These are phyloP conservation scores for Arabidopsis hybrid DNA, from an alignment of 441 rosid species.

Conservation along the genomic window DNA sequence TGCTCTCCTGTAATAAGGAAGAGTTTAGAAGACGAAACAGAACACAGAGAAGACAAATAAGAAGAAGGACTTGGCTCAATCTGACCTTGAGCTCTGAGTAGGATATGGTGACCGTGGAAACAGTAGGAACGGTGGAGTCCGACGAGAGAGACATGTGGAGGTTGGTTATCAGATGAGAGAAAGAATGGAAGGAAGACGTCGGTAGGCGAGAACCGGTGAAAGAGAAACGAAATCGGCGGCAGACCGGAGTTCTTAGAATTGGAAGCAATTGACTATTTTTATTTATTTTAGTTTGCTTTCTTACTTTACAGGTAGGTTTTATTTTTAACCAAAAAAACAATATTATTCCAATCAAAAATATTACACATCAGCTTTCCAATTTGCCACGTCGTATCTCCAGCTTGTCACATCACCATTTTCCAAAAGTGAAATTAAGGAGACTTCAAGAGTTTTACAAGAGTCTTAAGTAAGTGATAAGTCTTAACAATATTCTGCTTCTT, in stretches of 20 bases:
- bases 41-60: background rate
- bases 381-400: no score
- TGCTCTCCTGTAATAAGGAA: slow-evolving; percentile 57
- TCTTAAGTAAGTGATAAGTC: no score
- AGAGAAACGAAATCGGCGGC: background rate
- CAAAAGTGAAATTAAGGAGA: no score
- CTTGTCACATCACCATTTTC: no score
- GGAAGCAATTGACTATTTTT: background rate
- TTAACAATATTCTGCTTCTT: no score
- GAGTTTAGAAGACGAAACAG: slow-evolving; percentile 9
- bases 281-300: no score
- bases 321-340: no score
- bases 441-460: no score
- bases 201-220: background rate
- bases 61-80: background rate
- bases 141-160: slow-evolving; percentile 56
- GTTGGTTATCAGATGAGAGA: slow-evolving; percentile 37
- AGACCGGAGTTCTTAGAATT: background rate
- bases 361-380: no score
- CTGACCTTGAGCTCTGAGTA: slow-evolving; percentile 75
- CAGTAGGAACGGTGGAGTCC: slow-evolving; percentile 51
- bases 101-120: slow-evolving; percentile 72
- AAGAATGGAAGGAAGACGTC: slow-evolving; percentile 5
- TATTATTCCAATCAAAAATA: no score
- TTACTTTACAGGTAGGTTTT: no score